Conservation (phyloP, 805 yeast species). For the Ogataea ganodermae region DNA sequence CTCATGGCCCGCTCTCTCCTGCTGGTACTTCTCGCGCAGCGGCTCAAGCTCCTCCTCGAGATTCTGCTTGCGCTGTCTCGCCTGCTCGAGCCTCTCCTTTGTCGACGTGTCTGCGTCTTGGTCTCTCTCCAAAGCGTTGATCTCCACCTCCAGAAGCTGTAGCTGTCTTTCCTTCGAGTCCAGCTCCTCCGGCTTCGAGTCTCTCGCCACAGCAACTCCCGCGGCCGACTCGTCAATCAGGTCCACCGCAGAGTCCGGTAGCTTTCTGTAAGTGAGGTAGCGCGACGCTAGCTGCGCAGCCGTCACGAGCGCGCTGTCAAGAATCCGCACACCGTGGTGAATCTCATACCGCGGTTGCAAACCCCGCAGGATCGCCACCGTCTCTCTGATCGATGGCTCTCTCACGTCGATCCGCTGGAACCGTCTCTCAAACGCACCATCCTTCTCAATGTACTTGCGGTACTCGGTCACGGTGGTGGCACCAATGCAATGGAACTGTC, state of each 20-base stretch:
- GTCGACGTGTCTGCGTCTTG: constrained; percentile 81
- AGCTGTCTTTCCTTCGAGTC: constrained; percentile 92
- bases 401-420: constrained; percentile 96
- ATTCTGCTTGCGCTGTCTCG: constrained; percentile 76
- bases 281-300: constrained; percentile 95
- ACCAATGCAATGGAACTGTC: constrained; percentile 95
- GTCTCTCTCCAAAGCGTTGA: constrained; percentile 95
- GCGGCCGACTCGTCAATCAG: constrained; percentile 96
- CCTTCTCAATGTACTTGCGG: constrained; percentile 89
- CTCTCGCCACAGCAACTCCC: constrained; percentile 96
- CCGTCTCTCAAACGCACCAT: constrained; percentile 98
- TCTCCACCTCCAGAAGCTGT: constrained; percentile 90
- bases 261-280: constrained; percentile 89
- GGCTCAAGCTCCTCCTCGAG: constrained; percentile 86
- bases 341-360: constrained; percentile 92
- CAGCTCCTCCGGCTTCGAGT: constrained; percentile 95
- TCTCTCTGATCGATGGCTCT: constrained; percentile 89
- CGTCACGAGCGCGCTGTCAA: constrained; percentile 90
- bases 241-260: constrained; percentile 97
- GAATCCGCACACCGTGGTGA: constrained; percentile 95
- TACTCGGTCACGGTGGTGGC: constrained; percentile 96
- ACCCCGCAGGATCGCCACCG: constrained; percentile 95
- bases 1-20: constrained; percentile 89
- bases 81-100: constrained; percentile 79
- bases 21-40: constrained; percentile 76